Evolutionary conservation across 306 rosid species (phyloP).

Genomic region (Begonia masoniana): DNA sequence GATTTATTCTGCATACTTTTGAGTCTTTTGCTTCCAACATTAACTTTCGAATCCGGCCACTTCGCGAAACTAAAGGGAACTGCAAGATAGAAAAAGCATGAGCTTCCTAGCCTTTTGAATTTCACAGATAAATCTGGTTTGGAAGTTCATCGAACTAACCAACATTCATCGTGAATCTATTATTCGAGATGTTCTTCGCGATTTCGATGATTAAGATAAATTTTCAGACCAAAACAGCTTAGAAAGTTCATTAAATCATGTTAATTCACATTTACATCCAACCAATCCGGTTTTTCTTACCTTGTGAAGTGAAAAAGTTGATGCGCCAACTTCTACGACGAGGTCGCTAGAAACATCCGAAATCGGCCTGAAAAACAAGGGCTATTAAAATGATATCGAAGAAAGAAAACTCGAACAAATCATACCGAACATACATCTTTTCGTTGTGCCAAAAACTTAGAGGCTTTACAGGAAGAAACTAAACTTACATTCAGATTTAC

Average conservation of each 20-base stretch:
- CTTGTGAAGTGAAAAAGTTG: constrained; percentile 91
- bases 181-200: no score
- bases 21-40: constrained; percentile 80
- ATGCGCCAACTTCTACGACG: constrained; percentile 69
- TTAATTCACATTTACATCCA: not conserved
- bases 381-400: constrained; percentile 19
- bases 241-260: not conserved
- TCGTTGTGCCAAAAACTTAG: no score
- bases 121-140: no score
- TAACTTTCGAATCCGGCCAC: constrained; percentile 76
- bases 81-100: constrained; percentile 14
- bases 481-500: not conserved
- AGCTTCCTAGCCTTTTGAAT: no score
- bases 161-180: no score
- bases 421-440: constrained; percentile 6
- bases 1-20: constrained; percentile 44
- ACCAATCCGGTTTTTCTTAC: constrained; percentile 19
- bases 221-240: not conserved
- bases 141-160: no score
- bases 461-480: not conserved
- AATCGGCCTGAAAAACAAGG: constrained; percentile 68
- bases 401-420: not conserved
- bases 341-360: constrained; percentile 96
- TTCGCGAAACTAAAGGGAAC: constrained; percentile 89
- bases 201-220: not conserved